Evolutionary conservation across 176 grass and related monocot species (phyloP).

Genomic region (Ananas comosus): DNA sequence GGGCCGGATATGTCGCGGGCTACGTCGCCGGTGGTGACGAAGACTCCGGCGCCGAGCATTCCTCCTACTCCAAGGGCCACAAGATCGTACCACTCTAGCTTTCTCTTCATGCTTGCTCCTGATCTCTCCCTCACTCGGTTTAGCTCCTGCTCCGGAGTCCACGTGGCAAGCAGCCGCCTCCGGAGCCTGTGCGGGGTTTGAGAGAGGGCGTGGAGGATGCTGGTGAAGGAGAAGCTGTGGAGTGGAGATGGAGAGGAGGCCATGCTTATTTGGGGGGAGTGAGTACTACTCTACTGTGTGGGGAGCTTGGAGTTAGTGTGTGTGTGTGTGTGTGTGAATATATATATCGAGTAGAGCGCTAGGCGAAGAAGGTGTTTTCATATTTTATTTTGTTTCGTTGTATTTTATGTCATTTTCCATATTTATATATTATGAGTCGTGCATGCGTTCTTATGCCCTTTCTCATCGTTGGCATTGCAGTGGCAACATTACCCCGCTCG

Average conservation of each 20-base stretch:
- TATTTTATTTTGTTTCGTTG: too few species aligned
- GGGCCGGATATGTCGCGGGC: constrained; percentile 12
- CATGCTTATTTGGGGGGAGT: too few species aligned
- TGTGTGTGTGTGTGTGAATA: too few species aligned
- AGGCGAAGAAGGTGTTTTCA: too few species aligned
- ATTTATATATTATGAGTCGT: too few species aligned
- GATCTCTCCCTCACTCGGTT: constrained; percentile 25
- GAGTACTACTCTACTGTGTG: too few species aligned
- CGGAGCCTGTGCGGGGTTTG: constrained; percentile 20
- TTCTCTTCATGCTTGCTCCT: constrained; percentile 25
- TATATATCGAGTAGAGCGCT: too few species aligned
- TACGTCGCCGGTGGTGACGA: constrained; percentile 20
- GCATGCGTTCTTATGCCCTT: too few species aligned
- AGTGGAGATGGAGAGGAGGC: not conserved
- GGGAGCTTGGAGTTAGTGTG: too few species aligned
- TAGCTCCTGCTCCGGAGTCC: constrained; percentile 23
- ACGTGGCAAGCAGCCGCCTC: constrained; percentile 6
- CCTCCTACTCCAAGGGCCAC: constrained; percentile 21
- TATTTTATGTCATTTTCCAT: too few species aligned
- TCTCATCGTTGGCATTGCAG: too few species aligned
- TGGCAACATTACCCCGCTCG: too few species aligned
- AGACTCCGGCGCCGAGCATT: constrained; percentile 27
- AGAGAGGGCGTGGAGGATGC: constrained; percentile 3
- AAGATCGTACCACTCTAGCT: constrained; percentile 27
- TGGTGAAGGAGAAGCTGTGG: not conserved